Conservation (phyloP, 768 basidiomycete genomes). For the Panaeolus cyanescens region DNA sequence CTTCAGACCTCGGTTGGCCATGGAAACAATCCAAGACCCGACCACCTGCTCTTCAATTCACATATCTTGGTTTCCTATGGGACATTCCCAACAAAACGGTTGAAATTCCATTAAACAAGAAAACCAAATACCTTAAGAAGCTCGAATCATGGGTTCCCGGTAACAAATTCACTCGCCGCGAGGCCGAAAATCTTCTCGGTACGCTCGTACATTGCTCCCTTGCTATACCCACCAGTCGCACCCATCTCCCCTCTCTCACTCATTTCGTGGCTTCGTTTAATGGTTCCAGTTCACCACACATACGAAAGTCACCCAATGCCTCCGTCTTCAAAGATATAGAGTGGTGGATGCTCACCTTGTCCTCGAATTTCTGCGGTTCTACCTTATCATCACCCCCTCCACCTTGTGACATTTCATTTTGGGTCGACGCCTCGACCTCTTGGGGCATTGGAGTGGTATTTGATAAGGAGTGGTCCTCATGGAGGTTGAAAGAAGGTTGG, state of each 20-base stretch:
- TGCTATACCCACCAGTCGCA: conserved; percentile 28
- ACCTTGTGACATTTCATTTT: conserved; percentile 16
- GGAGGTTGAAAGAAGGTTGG: conserved; percentile 29
- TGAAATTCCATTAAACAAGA: conserved; percentile 30
- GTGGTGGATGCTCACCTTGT: conserved; percentile 27
- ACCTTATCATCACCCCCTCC: conserved; percentile 12
- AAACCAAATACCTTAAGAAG: conserved; percentile 25
- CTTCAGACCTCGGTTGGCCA: conserved; percentile 30
- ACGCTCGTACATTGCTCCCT: conserved; percentile 38
- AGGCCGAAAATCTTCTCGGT: conserved; percentile 28
- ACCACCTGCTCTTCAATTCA: conserved; percentile 26
- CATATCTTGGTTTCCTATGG: conserved; percentile 42
- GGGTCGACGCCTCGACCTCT: conserved; percentile 37
- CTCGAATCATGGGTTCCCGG: conserved; percentile 19
- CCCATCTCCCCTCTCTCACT: conserved; percentile 28
- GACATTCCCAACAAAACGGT: conserved; percentile 27
- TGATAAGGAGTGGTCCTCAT: conserved; percentile 35
- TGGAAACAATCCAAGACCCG: conserved; percentile 32
- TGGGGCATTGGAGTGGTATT: conserved; percentile 38
- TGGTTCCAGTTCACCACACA: conserved; percentile 9
- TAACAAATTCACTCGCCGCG: conserved; percentile 11
- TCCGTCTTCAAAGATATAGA: conserved; percentile 19
- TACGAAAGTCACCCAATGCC: conserved; percentile 10
- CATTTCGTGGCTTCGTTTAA: conserved; percentile 26
- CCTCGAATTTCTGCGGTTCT: conserved; percentile 11